Conservation (phyloP, 768 basidiomycete genomes). For the Naganishia antarctica region DNA sequence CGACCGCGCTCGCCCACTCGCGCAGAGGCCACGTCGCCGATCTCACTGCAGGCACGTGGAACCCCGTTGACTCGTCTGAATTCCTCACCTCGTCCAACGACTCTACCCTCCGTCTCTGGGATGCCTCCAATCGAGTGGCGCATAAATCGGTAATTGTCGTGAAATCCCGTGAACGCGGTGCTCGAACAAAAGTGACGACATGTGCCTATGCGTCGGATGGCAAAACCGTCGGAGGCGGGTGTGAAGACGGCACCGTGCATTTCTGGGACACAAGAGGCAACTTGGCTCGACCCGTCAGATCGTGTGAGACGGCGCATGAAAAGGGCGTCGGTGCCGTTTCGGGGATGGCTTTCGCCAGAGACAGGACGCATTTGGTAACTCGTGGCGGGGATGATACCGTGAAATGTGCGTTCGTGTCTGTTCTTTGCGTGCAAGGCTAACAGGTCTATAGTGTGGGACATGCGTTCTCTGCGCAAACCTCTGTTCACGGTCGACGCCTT, state of each 20-base stretch:
- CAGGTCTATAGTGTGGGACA: constrained; percentile 76
- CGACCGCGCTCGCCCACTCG: background rate
- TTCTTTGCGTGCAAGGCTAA: constrained; percentile 11
- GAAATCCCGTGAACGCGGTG: constrained; percentile 90
- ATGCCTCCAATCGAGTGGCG: constrained; percentile 82
- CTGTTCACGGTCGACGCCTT: constrained; percentile 62
- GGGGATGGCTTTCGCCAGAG: constrained; percentile 79
- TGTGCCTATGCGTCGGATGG: constrained; percentile 88
- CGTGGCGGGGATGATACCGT: constrained; percentile 93
- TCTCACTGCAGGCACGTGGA: constrained; percentile 82
- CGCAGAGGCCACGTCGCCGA: constrained; percentile 89
- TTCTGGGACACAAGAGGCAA: constrained; percentile 90
- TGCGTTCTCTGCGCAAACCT: constrained; percentile 84
- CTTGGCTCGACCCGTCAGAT: constrained; percentile 83
- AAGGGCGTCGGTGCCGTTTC: constrained; percentile 77
- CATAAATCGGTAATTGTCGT: constrained; percentile 95
- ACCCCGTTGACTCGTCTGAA: constrained; percentile 73
- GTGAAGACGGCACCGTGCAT: constrained; percentile 85
- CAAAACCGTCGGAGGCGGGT: constrained; percentile 81
- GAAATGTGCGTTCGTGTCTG: constrained; percentile 69
- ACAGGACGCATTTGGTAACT: constrained; percentile 76
- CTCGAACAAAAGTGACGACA: constrained; percentile 80
- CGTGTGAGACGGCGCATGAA: constrained; percentile 76
- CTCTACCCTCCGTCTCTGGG: constrained; percentile 96
- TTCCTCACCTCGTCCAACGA: constrained; percentile 95